phyloP scores from a whole-genome alignment of 108 stramenopile genomes.

The Cyclotella baltica region DNA sequence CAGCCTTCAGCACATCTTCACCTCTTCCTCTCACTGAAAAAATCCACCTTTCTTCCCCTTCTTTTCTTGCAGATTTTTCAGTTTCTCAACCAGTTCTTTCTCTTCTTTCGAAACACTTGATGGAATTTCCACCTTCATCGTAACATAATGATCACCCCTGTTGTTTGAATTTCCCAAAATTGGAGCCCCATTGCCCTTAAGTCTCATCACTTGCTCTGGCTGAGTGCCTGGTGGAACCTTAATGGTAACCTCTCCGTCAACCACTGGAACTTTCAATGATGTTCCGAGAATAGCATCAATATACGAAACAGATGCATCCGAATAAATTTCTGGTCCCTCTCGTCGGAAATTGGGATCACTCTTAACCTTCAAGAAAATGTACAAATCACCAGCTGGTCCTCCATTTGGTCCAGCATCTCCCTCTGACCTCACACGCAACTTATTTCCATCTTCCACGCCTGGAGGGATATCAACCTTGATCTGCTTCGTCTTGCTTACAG shows the following conservation, averaged over 20 bases:
- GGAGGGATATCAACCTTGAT: conserved; percentile 96
- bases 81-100: conserved; percentile 81
- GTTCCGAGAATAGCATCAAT: conserved; percentile 96
- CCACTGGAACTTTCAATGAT: conserved; percentile 89
- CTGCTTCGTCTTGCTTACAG: conserved; percentile 92
- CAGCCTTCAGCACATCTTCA: too few relatives aligned
- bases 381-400: conserved; percentile 94
- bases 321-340: conserved; percentile 95
- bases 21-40: conserved; percentile 51
- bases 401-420: conserved; percentile 96
- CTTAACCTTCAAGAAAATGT: conserved; percentile 97
- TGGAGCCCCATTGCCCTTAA: conserved; percentile 94
- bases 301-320: conserved; percentile 87
- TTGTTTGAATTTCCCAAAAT: conserved; percentile 74
- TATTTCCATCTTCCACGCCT: conserved; percentile 97
- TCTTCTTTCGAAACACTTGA: conserved; percentile 91
- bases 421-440: conserved; percentile 94
- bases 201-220: conserved; percentile 94
- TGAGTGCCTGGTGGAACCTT: conserved; percentile 97
- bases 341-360: conserved; percentile 88
- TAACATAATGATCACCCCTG: conserved; percentile 96
- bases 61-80: conserved; percentile 81
- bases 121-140: conserved; percentile 95
- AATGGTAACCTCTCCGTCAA: conserved; percentile 96
- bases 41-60: conserved; percentile 69